These are phyloP conservation scores for Aspergillus udagawae DNA, from an alignment of 2,329 filamentous ascomycete genomes.

Conservation along the genomic window DNA sequence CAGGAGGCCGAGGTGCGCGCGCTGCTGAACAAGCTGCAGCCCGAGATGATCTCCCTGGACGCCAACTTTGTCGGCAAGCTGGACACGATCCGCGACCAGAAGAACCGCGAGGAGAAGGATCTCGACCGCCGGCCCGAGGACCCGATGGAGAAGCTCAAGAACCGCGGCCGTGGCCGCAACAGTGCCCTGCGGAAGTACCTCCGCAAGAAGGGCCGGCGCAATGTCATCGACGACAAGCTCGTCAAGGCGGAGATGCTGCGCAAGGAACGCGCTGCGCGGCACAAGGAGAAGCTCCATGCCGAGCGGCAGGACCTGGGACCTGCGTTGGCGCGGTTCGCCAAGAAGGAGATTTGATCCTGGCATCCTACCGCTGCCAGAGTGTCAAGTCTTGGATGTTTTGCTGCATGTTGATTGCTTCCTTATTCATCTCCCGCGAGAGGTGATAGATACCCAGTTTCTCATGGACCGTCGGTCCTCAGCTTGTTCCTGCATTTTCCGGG, in stretches of 20 bases:
- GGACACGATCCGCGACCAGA: slow-evolving; percentile 73
- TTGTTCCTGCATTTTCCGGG: slow-evolving; percentile 3
- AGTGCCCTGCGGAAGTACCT: slow-evolving; percentile 82
- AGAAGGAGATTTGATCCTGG: slow-evolving; percentile 48
- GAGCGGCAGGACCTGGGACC: slow-evolving; percentile 76
- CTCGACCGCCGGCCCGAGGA: slow-evolving; percentile 67
- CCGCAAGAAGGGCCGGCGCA: slow-evolving; percentile 86
- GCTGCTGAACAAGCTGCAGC: slow-evolving; percentile 88
- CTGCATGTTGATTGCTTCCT: slow-evolving; percentile 6
- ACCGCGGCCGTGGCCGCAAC: slow-evolving; percentile 84
- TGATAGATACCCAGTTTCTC: slow-evolving; percentile 13
- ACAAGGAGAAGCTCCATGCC: slow-evolving; percentile 62
- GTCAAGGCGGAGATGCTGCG: slow-evolving; percentile 79
- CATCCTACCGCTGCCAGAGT: not conserved
- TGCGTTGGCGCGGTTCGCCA: slow-evolving; percentile 78
- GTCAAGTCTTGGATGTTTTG: slow-evolving; percentile 3
- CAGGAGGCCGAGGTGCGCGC: slow-evolving; percentile 88
- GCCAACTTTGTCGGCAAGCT: slow-evolving; percentile 88
- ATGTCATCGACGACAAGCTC: slow-evolving; percentile 94
- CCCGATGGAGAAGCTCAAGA: slow-evolving; percentile 58
- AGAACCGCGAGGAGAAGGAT: slow-evolving; percentile 72
- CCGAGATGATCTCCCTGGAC: slow-evolving; percentile 94
- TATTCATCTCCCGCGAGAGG: not conserved
- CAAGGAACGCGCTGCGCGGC: slow-evolving; percentile 63
- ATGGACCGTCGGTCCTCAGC: not conserved